phyloP scores from a whole-genome alignment of 148 eudicot genomes.

The Persicaria maculosa region DNA sequence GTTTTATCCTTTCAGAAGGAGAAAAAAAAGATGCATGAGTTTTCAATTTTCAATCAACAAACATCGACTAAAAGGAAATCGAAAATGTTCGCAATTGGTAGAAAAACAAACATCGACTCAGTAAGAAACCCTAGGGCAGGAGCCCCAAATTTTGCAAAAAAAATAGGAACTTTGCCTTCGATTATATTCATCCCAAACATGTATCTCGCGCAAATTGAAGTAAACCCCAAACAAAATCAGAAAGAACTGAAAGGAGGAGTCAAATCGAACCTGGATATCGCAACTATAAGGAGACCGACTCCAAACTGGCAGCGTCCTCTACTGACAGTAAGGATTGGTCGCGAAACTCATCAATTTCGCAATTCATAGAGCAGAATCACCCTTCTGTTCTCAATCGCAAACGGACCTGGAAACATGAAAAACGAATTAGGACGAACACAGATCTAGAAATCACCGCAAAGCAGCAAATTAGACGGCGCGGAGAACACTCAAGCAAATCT shows the following conservation, averaged over 20 bases:
- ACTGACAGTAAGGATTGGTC: neutral
- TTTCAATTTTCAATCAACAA: neutral
- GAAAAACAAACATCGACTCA: neutral
- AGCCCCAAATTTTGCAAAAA: neutral
- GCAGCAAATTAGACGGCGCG: neutral
- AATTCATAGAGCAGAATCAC: neutral
- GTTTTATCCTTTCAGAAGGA: too few relatives aligned
- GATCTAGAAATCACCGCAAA: conserved; percentile 2
- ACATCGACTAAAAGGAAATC: neutral
- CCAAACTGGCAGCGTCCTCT: conserved; percentile 3
- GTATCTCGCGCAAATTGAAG: neutral
- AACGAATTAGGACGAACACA: neutral
- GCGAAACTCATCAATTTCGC: neutral
- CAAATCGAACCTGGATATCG: neutral
- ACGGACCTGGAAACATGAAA: neutral
- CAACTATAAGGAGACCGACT: neutral
- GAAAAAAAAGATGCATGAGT: neutral
- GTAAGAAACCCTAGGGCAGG: neutral
- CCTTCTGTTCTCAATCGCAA: neutral
- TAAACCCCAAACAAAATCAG: neutral
- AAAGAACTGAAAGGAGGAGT: neutral
- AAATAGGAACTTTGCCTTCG: neutral
- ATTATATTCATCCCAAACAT: neutral
- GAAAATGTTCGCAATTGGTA: neutral
- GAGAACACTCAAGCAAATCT: neutral